These are phyloP conservation scores for Yarrowia yakushimensis DNA, from an alignment of 805 yeast species.

Conservation along the genomic window DNA sequence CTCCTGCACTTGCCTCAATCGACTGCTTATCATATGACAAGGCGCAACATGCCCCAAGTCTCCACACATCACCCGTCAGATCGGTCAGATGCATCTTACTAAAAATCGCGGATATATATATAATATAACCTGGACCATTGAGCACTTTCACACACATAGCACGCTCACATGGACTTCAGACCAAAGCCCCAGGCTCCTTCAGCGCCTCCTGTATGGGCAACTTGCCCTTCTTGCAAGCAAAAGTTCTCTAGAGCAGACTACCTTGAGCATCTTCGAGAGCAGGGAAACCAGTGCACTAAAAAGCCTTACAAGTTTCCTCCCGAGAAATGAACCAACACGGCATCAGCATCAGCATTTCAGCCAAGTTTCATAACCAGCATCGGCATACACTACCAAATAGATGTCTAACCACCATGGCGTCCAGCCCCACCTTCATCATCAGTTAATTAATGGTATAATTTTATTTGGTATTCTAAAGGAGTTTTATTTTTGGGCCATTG, in stretches of 20 bases:
- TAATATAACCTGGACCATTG: background rate
- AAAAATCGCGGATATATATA: background rate
- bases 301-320: constrained; percentile 1
- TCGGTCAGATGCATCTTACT: background rate
- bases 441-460: background rate
- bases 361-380: too few relatives aligned
- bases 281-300: constrained; percentile 7
- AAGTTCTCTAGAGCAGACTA: background rate
- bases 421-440: background rate
- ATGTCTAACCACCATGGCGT: too few relatives aligned
- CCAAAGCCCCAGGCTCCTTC: background rate
- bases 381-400: too few relatives aligned
- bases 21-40: background rate
- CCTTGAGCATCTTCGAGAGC: background rate
- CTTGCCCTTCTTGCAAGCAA: background rate
- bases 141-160: too few relatives aligned
- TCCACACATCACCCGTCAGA: background rate
- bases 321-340: background rate
- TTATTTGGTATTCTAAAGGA: background rate
- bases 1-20: background rate
- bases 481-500: background rate
- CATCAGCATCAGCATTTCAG: background rate
- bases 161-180: background rate
- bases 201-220: background rate
- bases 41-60: background rate